A percentile compares a stretch with the other conserved stretches of the same genome.
Conservation (phyloP, 73 alveolate genomes). For the Paramecium sexaurelia region DNA sequence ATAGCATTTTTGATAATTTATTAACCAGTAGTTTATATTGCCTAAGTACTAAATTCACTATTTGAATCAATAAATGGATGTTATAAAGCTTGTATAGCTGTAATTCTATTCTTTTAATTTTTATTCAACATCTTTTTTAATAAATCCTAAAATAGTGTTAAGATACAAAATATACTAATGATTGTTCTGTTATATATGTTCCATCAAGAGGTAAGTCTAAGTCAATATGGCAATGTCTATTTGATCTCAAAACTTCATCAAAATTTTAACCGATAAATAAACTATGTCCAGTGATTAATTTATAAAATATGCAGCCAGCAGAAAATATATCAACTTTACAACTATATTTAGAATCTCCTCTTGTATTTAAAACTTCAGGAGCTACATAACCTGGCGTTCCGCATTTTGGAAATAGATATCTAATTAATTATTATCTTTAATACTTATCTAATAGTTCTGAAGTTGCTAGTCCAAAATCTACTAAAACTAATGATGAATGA, state of each 20-base stretch:
- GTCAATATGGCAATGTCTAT: neutral
- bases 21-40: neutral
- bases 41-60: neutral
- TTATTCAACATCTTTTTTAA: constrained; percentile 48
- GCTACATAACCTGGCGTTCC: constrained; percentile 80
- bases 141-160: constrained; percentile 4
- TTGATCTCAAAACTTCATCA: constrained; percentile 42
- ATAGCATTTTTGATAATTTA: neutral
- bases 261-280: constrained; percentile 52
- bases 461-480: constrained; percentile 65
- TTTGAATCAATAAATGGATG: constrained; percentile 39
- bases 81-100: constrained; percentile 7
- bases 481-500: constrained; percentile 17
- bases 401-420: constrained; percentile 34
- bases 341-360: neutral
- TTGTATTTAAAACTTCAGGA: constrained; percentile 72
- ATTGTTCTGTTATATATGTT: neutral
- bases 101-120: constrained; percentile 46
- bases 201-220: neutral
- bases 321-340: constrained; percentile 51
- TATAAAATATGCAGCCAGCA: constrained; percentile 66
- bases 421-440: neutral
- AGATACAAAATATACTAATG: neutral
- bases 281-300: constrained; percentile 61
- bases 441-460: constrained; percentile 22